Percentiles rank a stretch among this genome's conserved stretches.
phyloP scores from a whole-genome alignment of 2,329 filamentous ascomycete genomes.

The Chaetomiaceae sp. region DNA sequence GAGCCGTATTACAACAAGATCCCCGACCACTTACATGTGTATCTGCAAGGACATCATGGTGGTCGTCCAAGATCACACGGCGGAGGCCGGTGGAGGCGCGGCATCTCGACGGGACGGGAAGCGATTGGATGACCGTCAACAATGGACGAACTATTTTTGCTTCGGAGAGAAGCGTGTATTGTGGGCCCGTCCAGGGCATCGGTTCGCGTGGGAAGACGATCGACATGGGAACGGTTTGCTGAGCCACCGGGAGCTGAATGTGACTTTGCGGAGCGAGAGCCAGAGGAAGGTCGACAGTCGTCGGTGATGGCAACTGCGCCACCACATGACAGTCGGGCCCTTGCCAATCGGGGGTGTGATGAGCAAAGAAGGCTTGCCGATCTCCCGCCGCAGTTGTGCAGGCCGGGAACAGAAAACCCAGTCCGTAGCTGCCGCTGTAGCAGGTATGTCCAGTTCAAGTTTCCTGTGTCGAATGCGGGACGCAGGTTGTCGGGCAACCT shows the following conservation, averaged over 20 bases:
- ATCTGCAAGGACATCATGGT: background rate
- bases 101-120: background rate
- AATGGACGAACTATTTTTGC: background rate
- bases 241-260: background rate
- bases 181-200: background rate
- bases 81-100: background rate
- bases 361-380: too few relatives aligned
- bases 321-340: background rate
- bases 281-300: background rate
- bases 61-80: background rate
- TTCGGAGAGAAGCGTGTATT: background rate
- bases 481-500: too few relatives aligned
- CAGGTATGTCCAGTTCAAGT: too few relatives aligned
- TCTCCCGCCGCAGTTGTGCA: too few relatives aligned
- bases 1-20: slow-evolving; percentile 1
- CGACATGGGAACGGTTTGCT: background rate
- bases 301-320: background rate
- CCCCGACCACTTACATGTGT: background rate
- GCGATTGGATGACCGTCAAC: background rate
- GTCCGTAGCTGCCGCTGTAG: too few relatives aligned
- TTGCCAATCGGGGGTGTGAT: background rate
- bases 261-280: background rate
- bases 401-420: too few relatives aligned
- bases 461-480: too few relatives aligned
- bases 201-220: background rate